phyloP scores from a whole-genome alignment of 805 yeast species.

The Yarrowia alimentaria region DNA sequence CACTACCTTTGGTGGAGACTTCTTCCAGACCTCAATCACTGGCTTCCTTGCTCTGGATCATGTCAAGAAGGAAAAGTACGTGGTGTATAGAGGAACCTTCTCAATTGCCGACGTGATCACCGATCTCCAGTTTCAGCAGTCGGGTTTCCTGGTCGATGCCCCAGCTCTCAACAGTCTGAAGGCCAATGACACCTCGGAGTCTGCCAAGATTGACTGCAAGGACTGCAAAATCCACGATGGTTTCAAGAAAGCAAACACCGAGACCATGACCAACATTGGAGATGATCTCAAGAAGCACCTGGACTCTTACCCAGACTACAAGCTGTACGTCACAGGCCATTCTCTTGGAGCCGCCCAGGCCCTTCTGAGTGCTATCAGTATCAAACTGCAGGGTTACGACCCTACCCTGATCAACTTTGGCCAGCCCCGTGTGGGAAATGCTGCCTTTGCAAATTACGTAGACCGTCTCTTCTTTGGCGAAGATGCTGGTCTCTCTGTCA shows the following conservation, averaged over 20 bases:
- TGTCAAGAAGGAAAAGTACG: conserved; percentile 15
- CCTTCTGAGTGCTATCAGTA: conserved; percentile 58
- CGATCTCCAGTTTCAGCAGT: conserved; percentile 4
- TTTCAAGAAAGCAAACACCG: conserved; percentile 1
- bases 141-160: not conserved
- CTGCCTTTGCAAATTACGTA: conserved; percentile 32
- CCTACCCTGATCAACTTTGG: conserved; percentile 61
- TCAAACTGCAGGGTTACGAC: conserved; percentile 49
- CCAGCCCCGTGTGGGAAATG: conserved; percentile 62
- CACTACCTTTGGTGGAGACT: conserved; percentile 7
- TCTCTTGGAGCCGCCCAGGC: conserved; percentile 75
- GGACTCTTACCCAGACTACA: conserved; percentile 46
- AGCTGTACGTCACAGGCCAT: conserved; percentile 61
- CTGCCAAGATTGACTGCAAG: not conserved
- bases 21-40: not conserved
- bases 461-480: not conserved
- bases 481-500: conserved; percentile 1
- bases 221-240: conserved; percentile 16
- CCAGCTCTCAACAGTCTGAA: not conserved
- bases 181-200: not conserved
- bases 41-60: conserved; percentile 10
- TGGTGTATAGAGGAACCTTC: conserved; percentile 8
- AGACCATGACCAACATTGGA: conserved; percentile 8
- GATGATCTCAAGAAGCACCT: not conserved
- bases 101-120: conserved; percentile 5